phyloP scores from a whole-genome alignment of 257 asterid species.

The Jaltomata sinuosa region DNA sequence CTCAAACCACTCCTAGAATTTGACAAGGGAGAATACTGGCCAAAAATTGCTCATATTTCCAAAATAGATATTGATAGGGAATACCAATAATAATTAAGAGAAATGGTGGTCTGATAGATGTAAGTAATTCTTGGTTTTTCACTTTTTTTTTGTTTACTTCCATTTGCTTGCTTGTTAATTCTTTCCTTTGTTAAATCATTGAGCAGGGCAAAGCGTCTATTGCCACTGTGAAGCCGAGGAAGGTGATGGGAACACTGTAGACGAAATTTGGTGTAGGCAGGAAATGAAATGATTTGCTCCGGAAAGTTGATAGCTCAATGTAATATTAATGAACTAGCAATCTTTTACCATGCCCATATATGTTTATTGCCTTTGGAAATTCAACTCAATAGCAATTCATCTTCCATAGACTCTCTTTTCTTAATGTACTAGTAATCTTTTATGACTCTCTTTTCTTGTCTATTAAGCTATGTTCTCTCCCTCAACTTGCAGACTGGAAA shows the following conservation, averaged over 20 bases:
- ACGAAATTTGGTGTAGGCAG: too few species aligned
- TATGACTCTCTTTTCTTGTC: too few species aligned
- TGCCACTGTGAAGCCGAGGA: too few species aligned
- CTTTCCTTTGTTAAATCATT: neutral
- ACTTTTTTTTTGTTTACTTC: neutral
- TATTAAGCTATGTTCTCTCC: neutral
- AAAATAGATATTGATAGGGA: neutral
- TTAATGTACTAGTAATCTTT: too few species aligned
- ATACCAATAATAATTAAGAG: neutral
- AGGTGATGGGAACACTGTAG: too few species aligned
- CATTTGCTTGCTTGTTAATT: neutral
- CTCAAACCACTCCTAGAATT: neutral
- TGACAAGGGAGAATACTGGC: neutral
- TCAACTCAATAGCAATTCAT: too few species aligned
- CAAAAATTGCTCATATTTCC: neutral
- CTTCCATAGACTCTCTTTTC: too few species aligned
- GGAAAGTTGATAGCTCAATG: too few species aligned
- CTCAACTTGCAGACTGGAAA: neutral
- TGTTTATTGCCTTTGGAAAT: too few species aligned
- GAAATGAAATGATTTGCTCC: too few species aligned
- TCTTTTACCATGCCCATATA: too few species aligned
- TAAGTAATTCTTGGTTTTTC: neutral
- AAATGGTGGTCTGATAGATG: neutral
- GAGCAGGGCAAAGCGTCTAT: neutral
- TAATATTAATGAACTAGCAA: too few species aligned